Evolutionary conservation across 2,329 filamentous ascomycete genomes (phyloP).

Genomic region (Fusarium udum): DNA sequence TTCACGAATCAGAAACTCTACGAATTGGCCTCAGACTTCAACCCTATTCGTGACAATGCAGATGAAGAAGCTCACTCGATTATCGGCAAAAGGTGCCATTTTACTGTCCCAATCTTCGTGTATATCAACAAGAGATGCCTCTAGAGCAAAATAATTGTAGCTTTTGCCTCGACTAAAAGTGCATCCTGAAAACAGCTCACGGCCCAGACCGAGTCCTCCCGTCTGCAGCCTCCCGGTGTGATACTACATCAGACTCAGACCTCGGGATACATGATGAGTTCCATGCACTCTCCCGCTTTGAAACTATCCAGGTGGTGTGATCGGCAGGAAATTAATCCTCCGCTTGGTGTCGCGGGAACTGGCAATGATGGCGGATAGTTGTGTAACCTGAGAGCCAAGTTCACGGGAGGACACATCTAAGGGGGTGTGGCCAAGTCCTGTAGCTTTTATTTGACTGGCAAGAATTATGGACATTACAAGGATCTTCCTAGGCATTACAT

Average conservation of each 20-base stretch:
- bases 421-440: not conserved
- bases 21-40: not conserved
- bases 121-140: not conserved
- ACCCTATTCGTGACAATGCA: not conserved
- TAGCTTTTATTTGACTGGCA: not conserved
- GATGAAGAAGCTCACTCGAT: not conserved
- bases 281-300: slow-evolving; percentile 15
- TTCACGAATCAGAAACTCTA: not conserved
- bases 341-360: slow-evolving; percentile 9
- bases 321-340: not conserved
- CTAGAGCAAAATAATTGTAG: not conserved
- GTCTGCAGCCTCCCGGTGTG: slow-evolving; percentile 17
- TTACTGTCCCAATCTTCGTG: no score
- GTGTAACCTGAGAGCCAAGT: slow-evolving; percentile 21
- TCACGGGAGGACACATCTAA: slow-evolving; percentile 18
- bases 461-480: not conserved
- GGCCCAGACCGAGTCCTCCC: slow-evolving; percentile 3
- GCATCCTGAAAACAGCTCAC: not conserved
- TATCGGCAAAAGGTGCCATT: no score
- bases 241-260: not conserved
- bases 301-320: not conserved
- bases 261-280: not conserved
- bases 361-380: slow-evolving; percentile 1
- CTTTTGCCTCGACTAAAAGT: not conserved
- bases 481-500: not conserved